Percentiles rank a stretch among this genome's conserved stretches.
phyloP scores from a whole-genome alignment of 768 basidiomycete genomes.

The Dentipellis fragilis region DNA sequence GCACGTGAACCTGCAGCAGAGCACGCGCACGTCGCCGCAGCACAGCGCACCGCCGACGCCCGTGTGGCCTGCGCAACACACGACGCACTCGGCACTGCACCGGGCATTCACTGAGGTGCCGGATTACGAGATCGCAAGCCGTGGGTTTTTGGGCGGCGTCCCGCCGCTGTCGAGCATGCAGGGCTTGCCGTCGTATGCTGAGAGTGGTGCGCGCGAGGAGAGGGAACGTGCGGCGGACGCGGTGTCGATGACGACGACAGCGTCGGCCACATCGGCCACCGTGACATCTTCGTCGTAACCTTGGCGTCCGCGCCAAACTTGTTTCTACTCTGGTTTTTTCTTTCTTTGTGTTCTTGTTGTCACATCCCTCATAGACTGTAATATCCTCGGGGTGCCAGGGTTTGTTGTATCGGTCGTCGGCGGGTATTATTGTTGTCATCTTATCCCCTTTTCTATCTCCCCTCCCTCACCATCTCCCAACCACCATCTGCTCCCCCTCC shows the following conservation, averaged over 20 bases:
- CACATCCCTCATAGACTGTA: background rate
- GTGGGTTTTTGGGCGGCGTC: conserved; percentile 87
- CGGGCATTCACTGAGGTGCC: conserved; percentile 73
- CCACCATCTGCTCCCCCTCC: background rate
- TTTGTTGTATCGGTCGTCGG: background rate
- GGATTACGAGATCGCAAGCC: conserved; percentile 72
- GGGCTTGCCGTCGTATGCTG: conserved; percentile 84
- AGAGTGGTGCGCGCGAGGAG: conserved; percentile 22
- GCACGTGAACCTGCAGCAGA: conserved; percentile 2
- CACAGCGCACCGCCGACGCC: conserved; percentile 3
- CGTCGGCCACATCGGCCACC: background rate
- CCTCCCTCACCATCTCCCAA: background rate
- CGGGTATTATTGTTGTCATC: background rate
- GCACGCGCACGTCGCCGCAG: conserved; percentile 6
- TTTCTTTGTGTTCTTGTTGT: background rate
- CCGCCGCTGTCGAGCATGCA: conserved; percentile 67
- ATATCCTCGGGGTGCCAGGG: background rate
- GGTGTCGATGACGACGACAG: background rate
- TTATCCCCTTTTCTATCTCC: background rate
- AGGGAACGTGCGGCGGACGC: background rate
- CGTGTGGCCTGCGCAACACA: conserved; percentile 5
- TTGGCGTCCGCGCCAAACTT: background rate
- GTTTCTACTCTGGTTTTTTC: background rate
- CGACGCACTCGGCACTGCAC: conserved; percentile 31
- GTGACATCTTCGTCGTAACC: background rate